phyloP scores from a whole-genome alignment of 2,329 filamentous ascomycete genomes.

The Aspergillus eucalypticola region DNA sequence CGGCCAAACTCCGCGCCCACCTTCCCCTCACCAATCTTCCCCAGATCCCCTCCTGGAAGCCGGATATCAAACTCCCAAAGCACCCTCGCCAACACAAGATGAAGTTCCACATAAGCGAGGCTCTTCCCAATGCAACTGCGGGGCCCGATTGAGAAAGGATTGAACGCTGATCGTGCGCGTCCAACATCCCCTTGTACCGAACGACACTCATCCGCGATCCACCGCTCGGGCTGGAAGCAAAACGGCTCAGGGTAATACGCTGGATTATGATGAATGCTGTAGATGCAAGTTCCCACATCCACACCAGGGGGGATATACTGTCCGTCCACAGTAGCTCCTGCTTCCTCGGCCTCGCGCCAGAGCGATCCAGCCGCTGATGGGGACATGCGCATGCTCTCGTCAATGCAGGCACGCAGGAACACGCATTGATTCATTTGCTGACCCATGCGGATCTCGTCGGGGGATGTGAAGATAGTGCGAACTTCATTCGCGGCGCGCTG shows the following conservation, averaged over 20 bases:
- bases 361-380: slow-evolving; percentile 29
- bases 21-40: too few species aligned
- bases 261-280: slow-evolving; percentile 34
- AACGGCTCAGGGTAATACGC: slow-evolving; percentile 32
- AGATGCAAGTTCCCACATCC: slow-evolving; percentile 30
- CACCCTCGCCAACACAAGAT: neutral
- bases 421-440: slow-evolving; percentile 32
- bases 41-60: neutral
- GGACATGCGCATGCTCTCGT: slow-evolving; percentile 35
- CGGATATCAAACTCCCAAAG: neutral
- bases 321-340: slow-evolving; percentile 32
- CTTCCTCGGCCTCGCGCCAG: slow-evolving; percentile 29
- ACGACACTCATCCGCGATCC: slow-evolving; percentile 23
- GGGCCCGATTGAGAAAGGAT: neutral
- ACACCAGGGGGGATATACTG: slow-evolving; percentile 30
- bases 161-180: neutral
- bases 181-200: neutral
- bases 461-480: neutral
- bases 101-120: neutral
- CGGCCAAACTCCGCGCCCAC: neutral
- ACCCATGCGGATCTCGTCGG: slow-evolving; percentile 36
- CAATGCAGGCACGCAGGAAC: slow-evolving; percentile 47
- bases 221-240: slow-evolving; percentile 34
- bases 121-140: neutral
- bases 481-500: neutral